phyloP scores from a whole-genome alignment of 495 filamentous ascomycete genomes.

The Opeltia flavorubescens region DNA sequence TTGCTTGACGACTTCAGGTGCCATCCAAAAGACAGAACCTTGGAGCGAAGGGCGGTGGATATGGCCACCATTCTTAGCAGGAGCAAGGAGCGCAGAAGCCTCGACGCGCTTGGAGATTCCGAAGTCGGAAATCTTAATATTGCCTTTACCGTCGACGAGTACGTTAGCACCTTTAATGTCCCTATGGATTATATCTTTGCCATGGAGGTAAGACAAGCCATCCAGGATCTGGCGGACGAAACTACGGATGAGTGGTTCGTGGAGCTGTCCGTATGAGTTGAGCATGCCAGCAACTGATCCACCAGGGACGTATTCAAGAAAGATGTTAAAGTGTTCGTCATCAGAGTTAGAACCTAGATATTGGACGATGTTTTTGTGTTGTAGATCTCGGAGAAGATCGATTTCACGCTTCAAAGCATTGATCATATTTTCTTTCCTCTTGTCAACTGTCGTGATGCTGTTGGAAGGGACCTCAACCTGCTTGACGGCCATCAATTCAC shows the following conservation, averaged over 20 bases:
- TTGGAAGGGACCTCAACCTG: constrained; percentile 87
- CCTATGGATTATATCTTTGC: constrained; percentile 90
- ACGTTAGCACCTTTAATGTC: constrained; percentile 99
- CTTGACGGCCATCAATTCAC: constrained; percentile 96
- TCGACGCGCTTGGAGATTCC: constrained; percentile 97
- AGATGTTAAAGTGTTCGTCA: constrained; percentile 92
- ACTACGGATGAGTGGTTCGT: constrained; percentile 85
- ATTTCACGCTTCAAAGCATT: constrained; percentile 95
- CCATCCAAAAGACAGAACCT: constrained; percentile 99
- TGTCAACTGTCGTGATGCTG: constrained; percentile 65
- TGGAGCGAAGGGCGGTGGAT: constrained; percentile 84
- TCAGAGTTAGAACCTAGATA: constrained; percentile 91
- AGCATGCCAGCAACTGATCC: constrained; percentile 97
- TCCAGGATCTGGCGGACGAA: constrained; percentile 94
- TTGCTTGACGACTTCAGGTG: constrained; percentile 94
- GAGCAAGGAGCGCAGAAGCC: constrained; percentile 49
- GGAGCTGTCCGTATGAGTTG: constrained; percentile 89
- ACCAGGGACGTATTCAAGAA: constrained; percentile 97
- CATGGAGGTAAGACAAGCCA: constrained; percentile 91
- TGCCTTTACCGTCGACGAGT: constrained; percentile 96
- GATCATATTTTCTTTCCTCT: constrained; percentile 94
- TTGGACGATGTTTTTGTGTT: constrained; percentile 95
- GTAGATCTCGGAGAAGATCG: constrained; percentile 79
- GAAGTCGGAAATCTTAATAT: constrained; percentile 99
- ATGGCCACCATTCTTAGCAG: constrained; percentile 42